Evolutionary conservation across 148 eudicot genomes (phyloP).

Genomic region (Vaccinium macrocarpon): DNA sequence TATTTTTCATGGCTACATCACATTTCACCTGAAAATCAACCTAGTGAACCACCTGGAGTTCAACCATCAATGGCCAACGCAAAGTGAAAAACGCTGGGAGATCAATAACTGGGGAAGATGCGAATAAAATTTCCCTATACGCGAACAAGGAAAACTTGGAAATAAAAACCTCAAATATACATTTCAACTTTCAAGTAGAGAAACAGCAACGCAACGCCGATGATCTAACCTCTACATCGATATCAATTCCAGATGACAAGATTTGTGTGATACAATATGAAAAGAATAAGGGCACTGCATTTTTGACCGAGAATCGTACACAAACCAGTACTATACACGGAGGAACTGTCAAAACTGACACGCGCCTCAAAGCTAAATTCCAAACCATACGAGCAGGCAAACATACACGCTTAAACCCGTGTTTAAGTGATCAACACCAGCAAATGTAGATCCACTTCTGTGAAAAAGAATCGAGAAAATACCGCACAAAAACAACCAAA

Average conservation of each 20-base stretch:
- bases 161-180: not conserved
- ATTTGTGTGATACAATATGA: not conserved
- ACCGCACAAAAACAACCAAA: slow-evolving; percentile 27
- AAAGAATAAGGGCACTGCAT: not conserved
- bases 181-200: not conserved
- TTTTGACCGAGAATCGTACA: slow-evolving; percentile 21
- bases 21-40: not conserved
- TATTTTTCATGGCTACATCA: not conserved
- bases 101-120: not conserved
- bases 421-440: slow-evolving; percentile 15
- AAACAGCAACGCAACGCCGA: not conserved
- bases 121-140: not conserved
- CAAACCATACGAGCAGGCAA: slow-evolving; percentile 27
- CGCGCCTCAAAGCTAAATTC: slow-evolving; percentile 22
- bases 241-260: not conserved
- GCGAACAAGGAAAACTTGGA: not conserved
- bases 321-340: slow-evolving; percentile 34
- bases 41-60: not conserved
- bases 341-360: slow-evolving; percentile 14
- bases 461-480: slow-evolving; percentile 27
- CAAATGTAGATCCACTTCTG: slow-evolving; percentile 11
- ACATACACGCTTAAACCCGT: slow-evolving; percentile 24
- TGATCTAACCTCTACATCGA: not conserved
- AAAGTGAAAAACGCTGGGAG: not conserved
- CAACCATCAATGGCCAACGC: not conserved